phyloP scores from a whole-genome alignment of 306 rosid genomes.

The Cucurbita maxima region DNA sequence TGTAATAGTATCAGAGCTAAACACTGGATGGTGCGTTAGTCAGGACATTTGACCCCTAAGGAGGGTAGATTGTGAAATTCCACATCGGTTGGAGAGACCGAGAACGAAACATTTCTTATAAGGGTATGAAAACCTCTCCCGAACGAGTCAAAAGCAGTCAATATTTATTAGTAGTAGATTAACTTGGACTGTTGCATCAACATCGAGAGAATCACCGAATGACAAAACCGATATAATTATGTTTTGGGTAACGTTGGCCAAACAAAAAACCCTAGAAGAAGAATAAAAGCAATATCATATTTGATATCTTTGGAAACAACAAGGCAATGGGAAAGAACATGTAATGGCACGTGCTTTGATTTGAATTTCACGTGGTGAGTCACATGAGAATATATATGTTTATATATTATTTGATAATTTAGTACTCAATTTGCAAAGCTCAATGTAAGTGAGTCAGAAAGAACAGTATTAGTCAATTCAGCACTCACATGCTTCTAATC shows the following conservation, averaged over 20 bases:
- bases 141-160: no score
- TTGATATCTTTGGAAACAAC: slow-evolving; percentile 1
- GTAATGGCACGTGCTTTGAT: not conserved
- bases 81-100: no score
- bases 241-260: not conserved
- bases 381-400: not conserved
- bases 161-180: no score
- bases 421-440: not conserved
- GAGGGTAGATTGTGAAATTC: no score
- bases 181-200: no score
- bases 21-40: no score
- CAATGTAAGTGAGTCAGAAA: not conserved
- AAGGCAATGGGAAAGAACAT: slow-evolving; percentile 5
- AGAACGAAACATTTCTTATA: no score
- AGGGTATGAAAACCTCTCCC: no score
- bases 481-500: slow-evolving; percentile 1
- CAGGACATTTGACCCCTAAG: no score
- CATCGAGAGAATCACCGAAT: no score
- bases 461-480: not conserved
- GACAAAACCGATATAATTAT: no score
- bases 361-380: slow-evolving; percentile 3
- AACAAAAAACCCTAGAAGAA: not conserved
- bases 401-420: not conserved
- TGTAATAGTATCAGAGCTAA: no score
- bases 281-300: not conserved